phyloP scores from a whole-genome alignment of 768 basidiomycete genomes.

The Phlebiopsis flavidoalba region DNA sequence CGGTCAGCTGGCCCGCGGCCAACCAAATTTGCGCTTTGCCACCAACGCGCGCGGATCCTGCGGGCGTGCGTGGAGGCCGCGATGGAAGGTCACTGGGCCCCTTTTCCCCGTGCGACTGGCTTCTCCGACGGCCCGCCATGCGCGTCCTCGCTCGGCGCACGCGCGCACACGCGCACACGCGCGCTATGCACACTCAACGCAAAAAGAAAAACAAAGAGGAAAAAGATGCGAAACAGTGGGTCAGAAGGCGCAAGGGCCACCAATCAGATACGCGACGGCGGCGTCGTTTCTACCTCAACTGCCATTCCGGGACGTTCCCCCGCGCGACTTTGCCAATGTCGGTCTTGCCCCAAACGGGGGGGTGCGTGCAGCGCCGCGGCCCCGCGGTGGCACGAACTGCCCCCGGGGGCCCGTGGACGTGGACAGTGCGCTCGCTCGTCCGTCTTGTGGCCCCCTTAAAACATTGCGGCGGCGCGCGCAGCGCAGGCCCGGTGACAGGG shows the following conservation, averaged over 20 bases:
- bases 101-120: no score
- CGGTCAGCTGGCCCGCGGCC: background rate
- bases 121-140: background rate
- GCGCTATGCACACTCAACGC: no score
- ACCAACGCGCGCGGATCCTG: conserved; percentile 2
- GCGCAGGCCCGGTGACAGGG: background rate
- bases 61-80: background rate
- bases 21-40: background rate
- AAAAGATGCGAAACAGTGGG: background rate
- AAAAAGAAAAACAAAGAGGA: no score
- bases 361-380: no score
- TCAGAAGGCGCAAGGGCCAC: background rate
- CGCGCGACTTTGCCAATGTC: background rate
- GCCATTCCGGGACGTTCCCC: background rate
- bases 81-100: background rate
- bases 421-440: background rate
- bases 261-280: background rate
- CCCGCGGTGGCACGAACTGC: no score
- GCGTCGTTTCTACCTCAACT: background rate
- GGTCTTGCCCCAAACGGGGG: background rate
- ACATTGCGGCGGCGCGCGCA: background rate
- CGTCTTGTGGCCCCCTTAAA: background rate
- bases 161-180: no score
- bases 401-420: background rate
- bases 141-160: background rate